Percentiles rank a stretch among this genome's conserved stretches.
Evolutionary conservation across 345 rosid species (phyloP).

Genomic region (Arabidopsis arenosa): DNA sequence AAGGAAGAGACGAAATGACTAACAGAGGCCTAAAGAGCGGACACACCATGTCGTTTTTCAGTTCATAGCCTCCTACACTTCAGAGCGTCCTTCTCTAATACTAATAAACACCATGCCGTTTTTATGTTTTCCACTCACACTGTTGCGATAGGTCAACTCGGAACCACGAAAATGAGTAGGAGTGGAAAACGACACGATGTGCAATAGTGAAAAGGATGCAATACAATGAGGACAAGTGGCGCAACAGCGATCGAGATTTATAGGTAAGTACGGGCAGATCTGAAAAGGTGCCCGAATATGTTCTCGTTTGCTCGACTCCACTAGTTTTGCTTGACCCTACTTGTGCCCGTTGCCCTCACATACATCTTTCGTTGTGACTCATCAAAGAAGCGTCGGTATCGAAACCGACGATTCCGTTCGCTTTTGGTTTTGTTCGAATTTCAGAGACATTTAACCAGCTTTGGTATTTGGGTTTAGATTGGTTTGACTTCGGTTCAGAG

Average conservation of each 20-base stretch:
- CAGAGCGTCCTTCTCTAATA: background rate
- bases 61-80: background rate
- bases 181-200: slow-evolving; percentile 21
- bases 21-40: slow-evolving; percentile 28
- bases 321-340: slow-evolving; percentile 26
- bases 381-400: slow-evolving; percentile 35
- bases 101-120: background rate
- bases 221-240: slow-evolving; percentile 38
- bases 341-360: slow-evolving; percentile 41
- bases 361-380: slow-evolving; percentile 31
- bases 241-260: slow-evolving; percentile 17
- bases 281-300: slow-evolving; percentile 43
- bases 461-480: background rate
- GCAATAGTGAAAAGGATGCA: slow-evolving; percentile 17
- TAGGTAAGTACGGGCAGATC: slow-evolving; percentile 43
- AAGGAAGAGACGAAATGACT: slow-evolving; percentile 35
- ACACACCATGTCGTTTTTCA: slow-evolving; percentile 16
- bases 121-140: background rate
- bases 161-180: background rate
- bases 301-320: slow-evolving; percentile 28
- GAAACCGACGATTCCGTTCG: slow-evolving; percentile 25
- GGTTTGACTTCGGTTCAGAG: slow-evolving; percentile 4
- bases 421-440: slow-evolving; percentile 19
- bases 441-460: slow-evolving; percentile 29
- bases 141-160: slow-evolving; percentile 26